These are phyloP conservation scores for Apiospora hydei DNA, from an alignment of 2,329 filamentous ascomycete genomes.

Conservation along the genomic window DNA sequence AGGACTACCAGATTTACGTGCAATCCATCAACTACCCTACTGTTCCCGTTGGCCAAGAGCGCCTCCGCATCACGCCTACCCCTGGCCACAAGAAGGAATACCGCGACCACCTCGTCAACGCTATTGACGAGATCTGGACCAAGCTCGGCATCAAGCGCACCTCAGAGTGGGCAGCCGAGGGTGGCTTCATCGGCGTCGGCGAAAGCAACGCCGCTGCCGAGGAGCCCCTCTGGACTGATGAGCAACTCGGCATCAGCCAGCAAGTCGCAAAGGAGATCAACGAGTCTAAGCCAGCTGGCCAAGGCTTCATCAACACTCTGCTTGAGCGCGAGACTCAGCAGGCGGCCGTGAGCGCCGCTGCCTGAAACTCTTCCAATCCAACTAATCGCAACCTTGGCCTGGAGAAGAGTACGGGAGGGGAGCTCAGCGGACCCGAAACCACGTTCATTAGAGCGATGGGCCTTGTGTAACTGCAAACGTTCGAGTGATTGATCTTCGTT, in stretches of 20 bases:
- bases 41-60: conserved; percentile 76
- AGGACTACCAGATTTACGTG: conserved; percentile 93
- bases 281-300: conserved; percentile 48
- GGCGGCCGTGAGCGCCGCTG: conserved; percentile 41
- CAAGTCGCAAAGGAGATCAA: conserved; percentile 69
- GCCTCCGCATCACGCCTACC: conserved; percentile 93
- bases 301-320: conserved; percentile 63
- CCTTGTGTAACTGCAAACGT: conserved; percentile 29
- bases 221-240: conserved; percentile 88
- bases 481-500: conserved; percentile 34
- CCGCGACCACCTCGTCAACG: conserved; percentile 83
- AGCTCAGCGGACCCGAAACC: conserved; percentile 42
- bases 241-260: conserved; percentile 78
- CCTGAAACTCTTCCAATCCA: conserved; percentile 35
- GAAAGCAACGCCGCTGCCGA: conserved; percentile 67
- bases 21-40: conserved; percentile 55
- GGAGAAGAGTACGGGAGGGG: conserved; percentile 29
- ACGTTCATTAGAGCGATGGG: conserved; percentile 45
- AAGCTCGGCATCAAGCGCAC: conserved; percentile 91
- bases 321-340: conserved; percentile 59
- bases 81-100: conserved; percentile 88
- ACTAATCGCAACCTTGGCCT: neutral
- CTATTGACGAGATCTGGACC: conserved; percentile 87
- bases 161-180: conserved; percentile 87
- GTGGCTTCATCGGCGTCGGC: conserved; percentile 94